These are phyloP conservation scores for Blepharisma japonicum DNA, from an alignment of 73 alveolate genomes.

Conservation along the genomic window DNA sequence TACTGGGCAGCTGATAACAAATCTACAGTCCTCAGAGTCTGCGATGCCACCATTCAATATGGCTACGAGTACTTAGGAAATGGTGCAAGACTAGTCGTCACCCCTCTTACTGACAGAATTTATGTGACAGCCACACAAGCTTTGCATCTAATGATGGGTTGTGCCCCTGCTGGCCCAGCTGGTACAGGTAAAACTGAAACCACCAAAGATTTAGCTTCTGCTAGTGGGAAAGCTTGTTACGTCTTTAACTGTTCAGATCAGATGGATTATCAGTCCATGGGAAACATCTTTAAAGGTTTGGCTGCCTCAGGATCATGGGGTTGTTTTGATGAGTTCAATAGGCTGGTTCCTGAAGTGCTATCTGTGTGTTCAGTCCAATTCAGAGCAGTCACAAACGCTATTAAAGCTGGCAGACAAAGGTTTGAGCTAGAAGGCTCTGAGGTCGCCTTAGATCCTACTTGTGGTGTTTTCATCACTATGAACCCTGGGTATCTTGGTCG, in stretches of 20 bases:
- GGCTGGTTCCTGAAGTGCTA: slow-evolving; percentile 99
- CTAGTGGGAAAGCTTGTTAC: slow-evolving; percentile 99
- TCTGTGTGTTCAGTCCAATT: slow-evolving; percentile 99
- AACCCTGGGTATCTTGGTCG: slow-evolving; percentile 99
- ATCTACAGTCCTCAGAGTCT: slow-evolving; percentile 85
- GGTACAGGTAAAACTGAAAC: slow-evolving; percentile 99
- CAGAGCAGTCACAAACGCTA: slow-evolving; percentile 99
- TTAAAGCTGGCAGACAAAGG: slow-evolving; percentile 77
- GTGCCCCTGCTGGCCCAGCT: slow-evolving; percentile 99
- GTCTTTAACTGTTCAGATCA: slow-evolving; percentile 99
- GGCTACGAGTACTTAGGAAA: slow-evolving; percentile 99
- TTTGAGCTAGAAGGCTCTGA: slow-evolving; percentile 99
- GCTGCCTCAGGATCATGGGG: slow-evolving; percentile 99
- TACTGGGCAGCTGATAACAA: slow-evolving; percentile 84
- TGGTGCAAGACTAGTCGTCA: slow-evolving; percentile 99
- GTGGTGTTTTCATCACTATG: slow-evolving; percentile 99
- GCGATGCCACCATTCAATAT: slow-evolving; percentile 94
- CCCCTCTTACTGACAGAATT: slow-evolving; percentile 99
- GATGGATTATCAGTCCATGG: slow-evolving; percentile 99
- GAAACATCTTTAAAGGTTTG: slow-evolving; percentile 99
- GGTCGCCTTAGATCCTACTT: slow-evolving; percentile 97
- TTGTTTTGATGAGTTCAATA: slow-evolving; percentile 99
- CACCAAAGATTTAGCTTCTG: slow-evolving; percentile 99
- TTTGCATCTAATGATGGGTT: slow-evolving; percentile 99
- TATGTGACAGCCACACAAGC: slow-evolving; percentile 99